Evolutionary conservation across 495 filamentous ascomycete genomes (phyloP), one percentile per base, ranked within the genome.

Genomic region (Talaromyces proteolyticus): DNA sequence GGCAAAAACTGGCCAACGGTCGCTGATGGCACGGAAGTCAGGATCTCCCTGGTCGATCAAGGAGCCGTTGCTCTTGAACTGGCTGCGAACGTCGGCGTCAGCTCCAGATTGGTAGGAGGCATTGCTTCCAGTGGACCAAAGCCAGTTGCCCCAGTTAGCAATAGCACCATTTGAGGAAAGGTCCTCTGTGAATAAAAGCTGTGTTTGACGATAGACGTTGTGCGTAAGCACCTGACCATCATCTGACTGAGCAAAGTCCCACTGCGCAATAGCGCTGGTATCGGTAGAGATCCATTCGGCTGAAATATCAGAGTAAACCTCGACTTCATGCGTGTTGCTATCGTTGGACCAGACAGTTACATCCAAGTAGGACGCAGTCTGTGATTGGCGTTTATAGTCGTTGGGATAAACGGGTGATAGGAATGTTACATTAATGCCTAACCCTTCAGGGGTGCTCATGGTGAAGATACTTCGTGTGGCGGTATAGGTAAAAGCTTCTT

Each of bases 211-310:
- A 53, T 73, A 72, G 25, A 84, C 60, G 36, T 68, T 68, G 51
- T 82, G 77, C 53, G 79, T 81, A 6, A 73, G 68, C 23, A 81
- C 59, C 29, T 34, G 8, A 14, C 29, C 29, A 5, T 64, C 47
- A 4, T 53, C 52, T 14, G 63, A 61, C 17, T 64, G 66, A 46
- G 70, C 76, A 52, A 74, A 76, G 26, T 77, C 66, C 79, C 79
- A 82, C 50, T 79, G 56, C 20, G 70, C 78, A 49, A 70, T 61
- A 14, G 70, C 53, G 53, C 53, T 61, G 3, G 66, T 62, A 53
- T 83, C 75, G 16, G 76, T 78, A 24, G 77, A 76, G 10, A 69
- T 65, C 77, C 77, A 83, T 67, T 83, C 79, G 5, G 77, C 79
- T 24, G 79, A 79, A 45, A 82, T 78, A 54, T 83, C 79, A 4